Evolutionary conservation across 208 protist species (phyloP).

Genomic region (Leishmania aethiopica): DNA sequence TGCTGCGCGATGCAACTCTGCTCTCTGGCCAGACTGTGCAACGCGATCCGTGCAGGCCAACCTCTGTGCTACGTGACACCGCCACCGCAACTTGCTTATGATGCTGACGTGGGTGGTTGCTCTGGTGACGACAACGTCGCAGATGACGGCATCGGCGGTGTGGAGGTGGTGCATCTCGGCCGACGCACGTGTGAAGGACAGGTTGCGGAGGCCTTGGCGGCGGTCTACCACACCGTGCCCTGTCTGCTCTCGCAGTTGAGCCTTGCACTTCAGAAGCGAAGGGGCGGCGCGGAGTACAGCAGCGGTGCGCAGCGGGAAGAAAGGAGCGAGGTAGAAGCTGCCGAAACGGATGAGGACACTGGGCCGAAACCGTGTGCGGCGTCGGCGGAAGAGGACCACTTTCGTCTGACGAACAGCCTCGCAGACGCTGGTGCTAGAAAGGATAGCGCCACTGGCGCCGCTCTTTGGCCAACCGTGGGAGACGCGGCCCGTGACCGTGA

Average conservation of each 20-base stretch:
- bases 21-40: conserved; percentile 2
- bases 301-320: not conserved
- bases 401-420: not conserved
- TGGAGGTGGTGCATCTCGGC: not conserved
- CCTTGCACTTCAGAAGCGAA: not conserved
- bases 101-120: not conserved
- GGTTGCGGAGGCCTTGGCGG: not conserved
- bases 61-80: not conserved
- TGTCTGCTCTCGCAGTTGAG: conserved; percentile 5
- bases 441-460: not conserved
- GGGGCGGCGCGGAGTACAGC: not conserved
- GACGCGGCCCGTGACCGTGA: not conserved
- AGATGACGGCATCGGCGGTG: not conserved
- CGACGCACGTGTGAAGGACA: not conserved
- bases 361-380: not conserved
- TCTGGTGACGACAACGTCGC: not conserved
- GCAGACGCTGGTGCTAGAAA: not conserved
- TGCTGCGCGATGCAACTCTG: not conserved
- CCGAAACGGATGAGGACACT: no score
- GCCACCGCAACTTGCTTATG: not conserved
- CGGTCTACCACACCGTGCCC: conserved; percentile 12
- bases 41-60: not conserved
- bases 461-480: not conserved
- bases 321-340: not conserved
- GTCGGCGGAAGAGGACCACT: not conserved